Evolutionary conservation across 2,329 filamentous ascomycete genomes (phyloP).

Genomic region (Sphaerostilbella broomeana): DNA sequence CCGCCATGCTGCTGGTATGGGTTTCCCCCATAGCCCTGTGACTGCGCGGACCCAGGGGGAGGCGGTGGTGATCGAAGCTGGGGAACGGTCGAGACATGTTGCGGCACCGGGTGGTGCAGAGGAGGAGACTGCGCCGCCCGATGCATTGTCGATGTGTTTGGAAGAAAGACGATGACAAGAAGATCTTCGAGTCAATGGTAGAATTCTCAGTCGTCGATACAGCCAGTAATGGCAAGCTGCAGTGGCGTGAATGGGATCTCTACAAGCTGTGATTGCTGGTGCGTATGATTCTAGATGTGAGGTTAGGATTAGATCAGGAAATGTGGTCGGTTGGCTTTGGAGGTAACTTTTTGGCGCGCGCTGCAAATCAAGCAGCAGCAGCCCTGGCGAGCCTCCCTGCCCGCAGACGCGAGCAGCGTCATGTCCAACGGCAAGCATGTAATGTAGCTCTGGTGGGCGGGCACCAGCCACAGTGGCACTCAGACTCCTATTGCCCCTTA

Average conservation of each 20-base stretch:
- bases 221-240: constrained; percentile 2
- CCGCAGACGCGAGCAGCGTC: constrained; percentile 23
- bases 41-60: constrained; percentile 63
- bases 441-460: too few species aligned
- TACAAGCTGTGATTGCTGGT: neutral
- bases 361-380: too few species aligned
- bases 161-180: constrained; percentile 7
- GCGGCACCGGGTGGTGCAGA: constrained; percentile 92
- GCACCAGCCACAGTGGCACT: too few species aligned
- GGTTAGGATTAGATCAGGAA: constrained; percentile 23
- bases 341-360: neutral
- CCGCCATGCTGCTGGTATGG: constrained; percentile 63
- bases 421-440: too few species aligned
- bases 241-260: neutral
- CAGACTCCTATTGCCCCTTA: too few species aligned
- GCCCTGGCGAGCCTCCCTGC: constrained; percentile 3
- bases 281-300: constrained; percentile 4
- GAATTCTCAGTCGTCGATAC: constrained; percentile 14
- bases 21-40: constrained; percentile 61
- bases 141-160: constrained; percentile 57
- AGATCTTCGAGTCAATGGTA: constrained; percentile 17
- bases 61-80: constrained; percentile 92
- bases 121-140: constrained; percentile 81
- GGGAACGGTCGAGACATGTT: constrained; percentile 96
- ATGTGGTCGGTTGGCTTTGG: constrained; percentile 28